phyloP scores from a whole-genome alignment of 768 basidiomycete genomes.

The Agrocybe chaxingu region DNA sequence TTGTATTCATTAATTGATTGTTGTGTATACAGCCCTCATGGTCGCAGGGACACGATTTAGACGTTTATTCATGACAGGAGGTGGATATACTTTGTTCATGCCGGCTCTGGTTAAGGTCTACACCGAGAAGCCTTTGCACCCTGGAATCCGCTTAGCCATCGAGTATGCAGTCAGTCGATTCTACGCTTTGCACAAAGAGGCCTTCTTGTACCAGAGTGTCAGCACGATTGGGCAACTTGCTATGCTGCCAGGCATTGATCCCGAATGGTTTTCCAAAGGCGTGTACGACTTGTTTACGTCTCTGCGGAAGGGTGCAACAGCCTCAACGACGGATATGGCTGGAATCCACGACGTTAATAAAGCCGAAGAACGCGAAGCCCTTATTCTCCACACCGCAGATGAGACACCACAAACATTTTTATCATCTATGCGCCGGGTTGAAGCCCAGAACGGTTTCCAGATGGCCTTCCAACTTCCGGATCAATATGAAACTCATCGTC shows the following conservation, averaged over 20 bases:
- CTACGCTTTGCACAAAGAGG: conserved; percentile 68
- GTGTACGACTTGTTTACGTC: conserved; percentile 60
- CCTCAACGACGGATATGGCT: conserved; percentile 50
- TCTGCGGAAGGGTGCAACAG: conserved; percentile 40
- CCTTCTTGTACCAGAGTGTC: conserved; percentile 72
- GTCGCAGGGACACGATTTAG: conserved; percentile 74
- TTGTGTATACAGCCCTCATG: conserved; percentile 51
- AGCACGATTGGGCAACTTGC: conserved; percentile 58
- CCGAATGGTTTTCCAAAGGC: conserved; percentile 49
- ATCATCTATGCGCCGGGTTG: conserved; percentile 44
- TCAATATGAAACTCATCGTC: conserved; percentile 53
- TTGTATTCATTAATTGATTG: neutral
- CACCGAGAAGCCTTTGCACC: conserved; percentile 52
- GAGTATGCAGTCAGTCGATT: conserved; percentile 73
- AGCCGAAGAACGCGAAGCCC: conserved; percentile 64
- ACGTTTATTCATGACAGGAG: conserved; percentile 69
- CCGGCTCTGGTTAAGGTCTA: conserved; percentile 70
- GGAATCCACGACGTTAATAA: conserved; percentile 66
- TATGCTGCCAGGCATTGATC: conserved; percentile 44
- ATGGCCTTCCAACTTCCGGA: conserved; percentile 49
- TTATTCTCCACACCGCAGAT: conserved; percentile 66
- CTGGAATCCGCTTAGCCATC: conserved; percentile 61
- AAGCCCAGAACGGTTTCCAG: conserved; percentile 36
- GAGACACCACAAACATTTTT: conserved; percentile 72
- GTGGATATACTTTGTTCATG: conserved; percentile 75